These are phyloP conservation scores for sweet orange (Citrus sinensis) DNA, from an alignment of 345 rosid genomes.

Conservation along the genomic window DVS_A1.0 CM039165.1:23722001-23722500, in stretches of 20 bases:
- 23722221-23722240: conserved; percentile 99
- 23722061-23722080: too few species aligned
- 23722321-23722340: too few species aligned
- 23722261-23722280: conserved; percentile 60
- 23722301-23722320: too few species aligned
- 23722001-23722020: too few species aligned
- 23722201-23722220: conserved; percentile 96
- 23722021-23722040: too few species aligned
- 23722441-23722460: conserved; percentile 80
- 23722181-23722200: conserved; percentile 91
- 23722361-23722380: too few species aligned
- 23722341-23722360: too few species aligned
- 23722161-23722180: conserved; percentile 92
- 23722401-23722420: not conserved
- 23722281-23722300: too few species aligned
- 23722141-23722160: conserved; percentile 79
- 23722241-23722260: conserved; percentile 87
- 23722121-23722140: not conserved
- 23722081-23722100: too few species aligned
- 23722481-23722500: conserved; percentile 91
- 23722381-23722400: not conserved
- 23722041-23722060: too few species aligned
- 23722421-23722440: conserved; percentile 68
- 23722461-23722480: conserved; percentile 97
- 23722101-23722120: too few species aligned